These are phyloP conservation scores for Marasmius tenuissimus DNA, from an alignment of 1,284 basidiomycete species.

Conservation along the genomic window DNA sequence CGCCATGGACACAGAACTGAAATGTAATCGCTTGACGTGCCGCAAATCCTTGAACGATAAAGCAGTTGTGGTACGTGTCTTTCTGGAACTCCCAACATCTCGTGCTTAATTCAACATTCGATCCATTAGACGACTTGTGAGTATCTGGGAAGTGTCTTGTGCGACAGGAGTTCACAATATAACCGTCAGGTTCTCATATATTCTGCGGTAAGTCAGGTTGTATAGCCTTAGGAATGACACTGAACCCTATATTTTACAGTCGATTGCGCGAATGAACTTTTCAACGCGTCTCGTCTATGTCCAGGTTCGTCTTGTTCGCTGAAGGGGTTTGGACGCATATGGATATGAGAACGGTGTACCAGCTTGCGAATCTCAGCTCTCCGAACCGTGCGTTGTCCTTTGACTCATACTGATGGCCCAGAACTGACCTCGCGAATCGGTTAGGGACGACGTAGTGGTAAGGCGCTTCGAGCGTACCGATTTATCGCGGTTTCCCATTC, in stretches of 20 bases:
- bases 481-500: constrained; percentile 8
- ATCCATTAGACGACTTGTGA: constrained; percentile 48
- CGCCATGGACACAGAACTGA: constrained; percentile 56
- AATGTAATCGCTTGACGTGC: constrained; percentile 75
- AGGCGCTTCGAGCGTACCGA: constrained; percentile 16
- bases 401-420: constrained; percentile 5
- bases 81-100: neutral
- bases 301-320: constrained; percentile 49
- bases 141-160: constrained; percentile 14
- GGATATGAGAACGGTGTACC: neutral
- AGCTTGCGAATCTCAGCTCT: constrained; percentile 79
- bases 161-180: neutral
- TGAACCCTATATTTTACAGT: constrained; percentile 41
- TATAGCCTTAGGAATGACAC: constrained; percentile 1
- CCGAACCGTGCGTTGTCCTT: constrained; percentile 64
- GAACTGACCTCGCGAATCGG: neutral
- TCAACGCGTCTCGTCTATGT: constrained; percentile 72
- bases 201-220: constrained; percentile 64
- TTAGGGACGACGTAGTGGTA: constrained; percentile 82
- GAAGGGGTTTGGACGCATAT: neutral
- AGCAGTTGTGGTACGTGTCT: constrained; percentile 72
- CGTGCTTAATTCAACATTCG: neutral
- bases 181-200: constrained; percentile 68
- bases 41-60: constrained; percentile 66
- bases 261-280: constrained; percentile 81